These are phyloP conservation scores for Lasiosphaeriaceae sp. DNA, from an alignment of 495 filamentous ascomycete species.

Conservation along the genomic window DNA sequence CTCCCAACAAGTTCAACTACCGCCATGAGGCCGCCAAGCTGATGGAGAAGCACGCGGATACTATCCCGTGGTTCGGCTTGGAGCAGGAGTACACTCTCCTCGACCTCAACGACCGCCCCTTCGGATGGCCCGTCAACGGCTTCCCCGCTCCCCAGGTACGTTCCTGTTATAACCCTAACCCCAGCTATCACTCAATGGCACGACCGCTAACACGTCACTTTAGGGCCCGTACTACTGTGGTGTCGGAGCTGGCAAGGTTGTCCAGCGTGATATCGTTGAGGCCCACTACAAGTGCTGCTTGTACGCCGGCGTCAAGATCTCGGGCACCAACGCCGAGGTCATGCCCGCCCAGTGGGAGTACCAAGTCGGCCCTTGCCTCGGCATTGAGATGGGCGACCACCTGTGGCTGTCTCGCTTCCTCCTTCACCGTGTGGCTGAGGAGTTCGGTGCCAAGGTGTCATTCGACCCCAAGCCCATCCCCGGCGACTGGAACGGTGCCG, in stretches of 20 bases:
- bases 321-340: constrained; percentile 98
- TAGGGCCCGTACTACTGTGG: constrained; percentile 96
- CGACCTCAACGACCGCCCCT: constrained; percentile 79
- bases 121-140: constrained; percentile 80
- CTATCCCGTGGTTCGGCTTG: constrained; percentile 95
- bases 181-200: too few relatives aligned
- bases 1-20: constrained; percentile 98
- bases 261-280: constrained; percentile 97
- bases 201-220: too few relatives aligned
- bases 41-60: constrained; percentile 80
- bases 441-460: constrained; percentile 94
- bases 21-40: constrained; percentile 62
- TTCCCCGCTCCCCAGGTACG: constrained; percentile 74
- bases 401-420: constrained; percentile 97
- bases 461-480: constrained; percentile 98
- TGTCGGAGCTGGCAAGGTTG: constrained; percentile 95
- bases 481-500: constrained; percentile 99
- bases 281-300: constrained; percentile 97
- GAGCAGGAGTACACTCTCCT: constrained; percentile 80
- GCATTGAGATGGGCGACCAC: constrained; percentile 93
- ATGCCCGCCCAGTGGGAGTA: constrained; percentile 95
- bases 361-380: constrained; percentile 92
- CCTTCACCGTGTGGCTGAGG: constrained; percentile 92
- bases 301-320: constrained; percentile 88
- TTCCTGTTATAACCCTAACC: too few relatives aligned